Evolutionary conservation across 331 rosid genomes (phyloP).

Genomic region (Malus hybrid): DNA sequence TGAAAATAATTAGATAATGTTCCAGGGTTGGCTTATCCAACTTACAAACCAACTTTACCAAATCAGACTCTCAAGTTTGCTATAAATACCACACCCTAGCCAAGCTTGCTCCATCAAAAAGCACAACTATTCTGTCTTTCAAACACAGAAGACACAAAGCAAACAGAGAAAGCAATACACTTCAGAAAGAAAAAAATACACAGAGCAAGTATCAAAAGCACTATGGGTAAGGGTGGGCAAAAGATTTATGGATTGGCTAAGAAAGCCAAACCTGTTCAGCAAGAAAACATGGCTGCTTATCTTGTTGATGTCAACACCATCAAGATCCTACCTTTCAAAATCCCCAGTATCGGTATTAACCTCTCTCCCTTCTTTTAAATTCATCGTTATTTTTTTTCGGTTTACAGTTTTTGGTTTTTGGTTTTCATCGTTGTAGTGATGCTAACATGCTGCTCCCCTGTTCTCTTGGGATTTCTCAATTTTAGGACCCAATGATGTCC

Average conservation of each 20-base stretch:
- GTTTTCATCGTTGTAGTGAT: background rate
- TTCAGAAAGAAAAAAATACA: background rate
- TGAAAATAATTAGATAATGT: too few relatives aligned
- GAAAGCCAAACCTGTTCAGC: conserved; percentile 32
- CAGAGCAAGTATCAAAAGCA: background rate
- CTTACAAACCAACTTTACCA: too few relatives aligned
- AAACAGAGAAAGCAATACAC: too few relatives aligned
- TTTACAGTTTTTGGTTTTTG: too few relatives aligned
- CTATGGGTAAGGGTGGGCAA: conserved; percentile 78
- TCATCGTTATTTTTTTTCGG: background rate
- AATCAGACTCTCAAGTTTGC: too few relatives aligned
- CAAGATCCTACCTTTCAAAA: conserved; percentile 80
- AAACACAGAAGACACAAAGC: too few relatives aligned
- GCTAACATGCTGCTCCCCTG: background rate
- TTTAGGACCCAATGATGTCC: conserved; percentile 74
- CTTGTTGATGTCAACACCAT: conserved; percentile 63
- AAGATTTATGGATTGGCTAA: conserved; percentile 18
- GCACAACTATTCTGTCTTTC: background rate
- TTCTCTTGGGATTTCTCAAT: background rate
- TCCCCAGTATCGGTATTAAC: conserved; percentile 29
- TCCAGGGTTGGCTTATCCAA: too few relatives aligned
- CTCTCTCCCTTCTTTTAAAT: conserved; percentile 26
- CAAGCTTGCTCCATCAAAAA: too few relatives aligned
- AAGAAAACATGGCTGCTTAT: conserved; percentile 93
- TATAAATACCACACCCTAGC: too few relatives aligned